Base-by-base conservation (phyloP, 2,329 filamentous ascomycete species). In the Aspergillus novoparasiticus region DNA sequence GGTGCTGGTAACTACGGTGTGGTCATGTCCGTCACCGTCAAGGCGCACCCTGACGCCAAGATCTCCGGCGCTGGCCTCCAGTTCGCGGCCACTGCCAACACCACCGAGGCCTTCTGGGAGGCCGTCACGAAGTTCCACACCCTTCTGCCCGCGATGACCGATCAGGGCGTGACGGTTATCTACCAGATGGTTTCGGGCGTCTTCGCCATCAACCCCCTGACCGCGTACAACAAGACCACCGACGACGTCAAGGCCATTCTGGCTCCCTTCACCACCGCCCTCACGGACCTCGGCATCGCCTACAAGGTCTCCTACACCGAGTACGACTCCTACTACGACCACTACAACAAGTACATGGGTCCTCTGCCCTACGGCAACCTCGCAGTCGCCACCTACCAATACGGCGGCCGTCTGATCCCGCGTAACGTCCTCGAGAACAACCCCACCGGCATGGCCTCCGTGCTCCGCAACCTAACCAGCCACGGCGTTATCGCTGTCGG, bases 1-100 rank as follows among this genome's bases (percentile, higher is more conserved):
- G 87, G 88, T 3, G 85, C 81, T 14, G 85, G 86, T 21, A 89
- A 82, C 55, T 90, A 84, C 65, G 87, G 80, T 4, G 79, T 88
- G 6, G 85, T 89, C 2, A 68, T 83, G 2, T 85, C 84, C 0
- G 78, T 88, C 69, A 88, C 84, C 1, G 78, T 84, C 59, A 84
- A 83, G 64, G 81, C 82, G 5, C 78, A 87, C 72, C 75, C 76
- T 1, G 81, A 85, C 64, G 70, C 72, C 26, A 70, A 71, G 1
- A 75, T 84, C 19, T 74, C 78, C 6, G 84, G 81, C 10, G 81
- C 81, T 2, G 77, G 74, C 6, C 71, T 87, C 3, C 71, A 73
- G 9, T 82, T 87, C 66, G 71, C 66, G 8, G 62, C 66, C 4
- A 62, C 74, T 2, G 68, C 71, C 41, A 75, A 75, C 4, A 72